Evolutionary conservation across 805 yeast species (phyloP).

Genomic region (Cyberlindnera euphorbiae): DNA sequence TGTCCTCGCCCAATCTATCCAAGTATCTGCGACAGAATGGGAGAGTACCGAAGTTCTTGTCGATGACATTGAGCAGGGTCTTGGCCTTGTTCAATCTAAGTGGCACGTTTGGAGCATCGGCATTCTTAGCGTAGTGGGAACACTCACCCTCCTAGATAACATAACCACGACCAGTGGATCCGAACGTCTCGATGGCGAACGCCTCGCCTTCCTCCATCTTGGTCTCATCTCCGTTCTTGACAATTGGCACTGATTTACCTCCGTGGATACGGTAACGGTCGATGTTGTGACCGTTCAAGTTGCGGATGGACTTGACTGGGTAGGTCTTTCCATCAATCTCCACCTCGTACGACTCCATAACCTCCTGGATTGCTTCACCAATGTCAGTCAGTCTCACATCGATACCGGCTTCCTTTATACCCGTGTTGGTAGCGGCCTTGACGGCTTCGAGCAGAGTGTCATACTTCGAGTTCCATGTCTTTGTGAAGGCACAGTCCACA

Average conservation of each 20-base stretch:
- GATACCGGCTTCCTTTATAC: constrained; percentile 88
- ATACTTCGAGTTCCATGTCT: constrained; percentile 79
- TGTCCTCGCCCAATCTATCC: constrained; percentile 88
- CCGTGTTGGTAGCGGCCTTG: constrained; percentile 89
- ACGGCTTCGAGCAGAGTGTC: constrained; percentile 82
- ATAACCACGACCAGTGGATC: constrained; percentile 92
- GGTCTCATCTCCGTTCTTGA: constrained; percentile 86
- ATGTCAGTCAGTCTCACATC: constrained; percentile 93
- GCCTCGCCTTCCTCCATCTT: constrained; percentile 99
- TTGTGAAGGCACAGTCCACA: constrained; percentile 92
- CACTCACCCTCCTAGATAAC: constrained; percentile 87
- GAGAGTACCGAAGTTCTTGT: constrained; percentile 82
- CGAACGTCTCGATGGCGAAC: constrained; percentile 97
- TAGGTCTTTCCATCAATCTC: constrained; percentile 82
- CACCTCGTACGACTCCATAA: constrained; percentile 93
- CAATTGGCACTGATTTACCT: constrained; percentile 95
- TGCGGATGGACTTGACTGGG: constrained; percentile 85
- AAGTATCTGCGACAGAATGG: constrained; percentile 96
- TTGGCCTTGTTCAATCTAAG: constrained; percentile 64
- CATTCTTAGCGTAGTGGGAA: constrained; percentile 80
- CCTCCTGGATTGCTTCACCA: constrained; percentile 94
- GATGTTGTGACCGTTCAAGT: constrained; percentile 92
- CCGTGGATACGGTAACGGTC: constrained; percentile 82
- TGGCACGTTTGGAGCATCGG: constrained; percentile 45
- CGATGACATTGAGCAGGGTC: constrained; percentile 62